These are phyloP conservation scores for Cucumis melo DNA, from an alignment of 306 rosid genomes.

Conservation along the genomic window DNA sequence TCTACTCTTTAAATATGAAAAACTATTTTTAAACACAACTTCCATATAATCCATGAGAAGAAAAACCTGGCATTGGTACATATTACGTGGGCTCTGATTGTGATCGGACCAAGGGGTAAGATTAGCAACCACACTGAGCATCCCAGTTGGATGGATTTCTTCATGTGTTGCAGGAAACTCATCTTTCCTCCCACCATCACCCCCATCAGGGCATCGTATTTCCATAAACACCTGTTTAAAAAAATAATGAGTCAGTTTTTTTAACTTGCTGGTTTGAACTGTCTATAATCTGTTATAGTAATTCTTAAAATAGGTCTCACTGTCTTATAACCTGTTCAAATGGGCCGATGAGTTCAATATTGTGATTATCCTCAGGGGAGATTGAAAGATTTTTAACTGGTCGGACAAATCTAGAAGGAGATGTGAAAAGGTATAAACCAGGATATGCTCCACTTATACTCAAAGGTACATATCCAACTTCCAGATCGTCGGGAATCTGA, in stretches of 20 bases:
- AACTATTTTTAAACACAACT: background rate
- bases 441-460: constrained; percentile 89
- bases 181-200: constrained; percentile 79
- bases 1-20: background rate
- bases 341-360: constrained; percentile 82
- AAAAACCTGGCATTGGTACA: constrained; percentile 99
- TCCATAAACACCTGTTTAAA: constrained; percentile 70
- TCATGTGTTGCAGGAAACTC: constrained; percentile 86
- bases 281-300: too few relatives aligned
- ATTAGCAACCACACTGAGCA: constrained; percentile 90
- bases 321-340: constrained; percentile 66
- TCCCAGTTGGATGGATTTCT: constrained; percentile 94
- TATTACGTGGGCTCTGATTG: constrained; percentile 96
- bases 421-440: constrained; percentile 67
- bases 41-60: background rate
- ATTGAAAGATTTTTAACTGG: constrained; percentile 69
- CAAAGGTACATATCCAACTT: constrained; percentile 89
- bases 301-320: background rate
- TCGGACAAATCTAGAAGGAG: constrained; percentile 78
- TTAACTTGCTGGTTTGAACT: background rate
- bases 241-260: background rate
- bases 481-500: constrained; percentile 85
- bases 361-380: constrained; percentile 35
- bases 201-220: constrained; percentile 88
- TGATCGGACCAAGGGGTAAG: constrained; percentile 98